phyloP scores from a whole-genome alignment of 139 green algal species.

The Picochlorum sp. region DNA sequence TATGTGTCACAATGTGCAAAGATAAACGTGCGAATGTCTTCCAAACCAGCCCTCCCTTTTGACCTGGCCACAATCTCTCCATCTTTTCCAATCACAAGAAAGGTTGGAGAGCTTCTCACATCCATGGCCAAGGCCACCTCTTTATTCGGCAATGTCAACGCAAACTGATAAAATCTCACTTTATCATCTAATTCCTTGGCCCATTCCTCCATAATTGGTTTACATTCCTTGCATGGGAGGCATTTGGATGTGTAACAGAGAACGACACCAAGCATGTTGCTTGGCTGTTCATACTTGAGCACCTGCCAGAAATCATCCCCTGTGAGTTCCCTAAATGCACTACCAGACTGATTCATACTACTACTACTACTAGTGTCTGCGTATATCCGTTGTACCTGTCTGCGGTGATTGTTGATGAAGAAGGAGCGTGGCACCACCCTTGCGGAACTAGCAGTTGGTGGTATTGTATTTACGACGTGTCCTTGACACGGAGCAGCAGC shows the following conservation, averaged over 20 bases:
- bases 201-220: slow-evolving; percentile 8
- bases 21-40: background rate
- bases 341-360: background rate
- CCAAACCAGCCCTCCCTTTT: background rate
- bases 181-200: background rate
- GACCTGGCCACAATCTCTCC: background rate
- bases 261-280: background rate
- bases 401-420: too few species aligned
- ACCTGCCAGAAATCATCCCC: slow-evolving; percentile 1
- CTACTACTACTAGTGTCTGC: too few species aligned
- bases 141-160: slow-evolving; percentile 13
- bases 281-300: slow-evolving; percentile 1
- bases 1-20: background rate
- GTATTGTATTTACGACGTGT: too few species aligned
- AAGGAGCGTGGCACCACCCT: too few species aligned
- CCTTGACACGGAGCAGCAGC: too few species aligned
- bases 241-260: slow-evolving; percentile 14
- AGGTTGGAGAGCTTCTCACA: slow-evolving; percentile 1
- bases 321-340: background rate
- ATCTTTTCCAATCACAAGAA: slow-evolving; percentile 5
- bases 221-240: slow-evolving; percentile 8
- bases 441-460: too few species aligned
- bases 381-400: too few species aligned
- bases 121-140: slow-evolving; percentile 10
- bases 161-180: slow-evolving; percentile 9